Evolutionary conservation across 768 basidiomycete genomes (phyloP), one percentile per base, ranked within the genome.

Genomic region (Serendipita sp.): DNA sequence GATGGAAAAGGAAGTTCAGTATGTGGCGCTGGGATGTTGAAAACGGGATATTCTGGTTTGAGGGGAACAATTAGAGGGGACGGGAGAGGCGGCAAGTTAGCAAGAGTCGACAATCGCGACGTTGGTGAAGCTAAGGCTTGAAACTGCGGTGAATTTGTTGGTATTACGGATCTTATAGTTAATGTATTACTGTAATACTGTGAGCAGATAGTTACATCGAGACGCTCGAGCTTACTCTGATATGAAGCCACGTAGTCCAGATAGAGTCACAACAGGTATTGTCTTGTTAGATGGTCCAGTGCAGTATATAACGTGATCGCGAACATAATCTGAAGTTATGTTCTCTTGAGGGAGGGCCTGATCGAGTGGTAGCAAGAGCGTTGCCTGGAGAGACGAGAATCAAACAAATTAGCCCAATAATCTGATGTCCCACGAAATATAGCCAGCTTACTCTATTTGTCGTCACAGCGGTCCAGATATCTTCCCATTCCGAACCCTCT

Each of bases 271-370:
- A 11, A 92, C 73, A 37, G 81, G 79, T 3, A 81, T 77, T 54
- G 76, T 72, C 53, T 67, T 47, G 28, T 78, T 75, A 1, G 80
- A 75, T 15, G 77, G 71, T 1, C 76, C 77, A 63, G 88, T 83
- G 68, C 79, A 84, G 37, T 92, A 78, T 35, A 83, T 76, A 65
- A 95, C 73, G 71, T 99, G 95, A 70, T 96, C 92, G 71, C 82
- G 84, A 35, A 96, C 76, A 65, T 93, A 84, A 2, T 91, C 86
- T 0, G 83, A 74, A 0, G 86, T 87, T 63, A 92, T 78, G 58
- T 77, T 77, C 16, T 83, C 80, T 18, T 80, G 76, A 13, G 78
- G 72, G 2, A 80, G 76, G 3, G 76, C 71, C 51, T 80, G 77
- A 60, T 89, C 86, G 1, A 83, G 72, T 0, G 94, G 94, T 0